Evolutionary conservation across 768 basidiomycete species (phyloP).

Genomic region (Mycena indigotica): DNA sequence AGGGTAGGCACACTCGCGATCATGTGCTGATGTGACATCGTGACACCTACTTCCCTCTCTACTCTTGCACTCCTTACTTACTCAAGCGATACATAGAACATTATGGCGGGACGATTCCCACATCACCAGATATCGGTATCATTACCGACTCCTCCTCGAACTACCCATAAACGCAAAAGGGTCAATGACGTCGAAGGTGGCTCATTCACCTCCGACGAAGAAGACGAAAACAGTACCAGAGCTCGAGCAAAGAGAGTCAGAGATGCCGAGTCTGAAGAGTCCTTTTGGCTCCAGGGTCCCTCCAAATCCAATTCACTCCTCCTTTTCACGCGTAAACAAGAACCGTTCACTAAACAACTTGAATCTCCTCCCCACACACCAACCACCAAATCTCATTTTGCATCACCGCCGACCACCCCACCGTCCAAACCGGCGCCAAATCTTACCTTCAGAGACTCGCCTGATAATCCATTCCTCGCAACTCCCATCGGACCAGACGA

Average conservation of each 20-base stretch:
- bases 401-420: background rate
- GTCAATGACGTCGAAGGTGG: background rate
- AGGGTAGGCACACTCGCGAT: background rate
- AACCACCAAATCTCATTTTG: background rate
- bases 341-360: background rate
- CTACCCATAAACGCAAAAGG: conserved; percentile 1
- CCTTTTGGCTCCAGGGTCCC: background rate
- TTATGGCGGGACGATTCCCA: too few relatives aligned
- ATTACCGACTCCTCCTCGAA: background rate
- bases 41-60: background rate
- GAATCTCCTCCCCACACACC: background rate
- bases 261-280: background rate
- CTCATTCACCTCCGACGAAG: background rate
- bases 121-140: too few relatives aligned
- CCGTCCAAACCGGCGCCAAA: background rate
- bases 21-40: background rate
- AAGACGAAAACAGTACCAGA: background rate
- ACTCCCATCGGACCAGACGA: conserved; percentile 20
- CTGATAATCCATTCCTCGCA: conserved; percentile 52
- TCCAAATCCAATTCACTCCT: background rate
- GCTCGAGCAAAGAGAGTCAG: background rate
- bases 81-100: too few relatives aligned
- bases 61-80: too few relatives aligned
- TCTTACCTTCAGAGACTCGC: conserved; percentile 43
- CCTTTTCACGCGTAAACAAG: background rate